Evolutionary conservation across 176 grass and related monocot species (phyloP).

Genomic region (Tillandsia leiboldiana): DNA sequence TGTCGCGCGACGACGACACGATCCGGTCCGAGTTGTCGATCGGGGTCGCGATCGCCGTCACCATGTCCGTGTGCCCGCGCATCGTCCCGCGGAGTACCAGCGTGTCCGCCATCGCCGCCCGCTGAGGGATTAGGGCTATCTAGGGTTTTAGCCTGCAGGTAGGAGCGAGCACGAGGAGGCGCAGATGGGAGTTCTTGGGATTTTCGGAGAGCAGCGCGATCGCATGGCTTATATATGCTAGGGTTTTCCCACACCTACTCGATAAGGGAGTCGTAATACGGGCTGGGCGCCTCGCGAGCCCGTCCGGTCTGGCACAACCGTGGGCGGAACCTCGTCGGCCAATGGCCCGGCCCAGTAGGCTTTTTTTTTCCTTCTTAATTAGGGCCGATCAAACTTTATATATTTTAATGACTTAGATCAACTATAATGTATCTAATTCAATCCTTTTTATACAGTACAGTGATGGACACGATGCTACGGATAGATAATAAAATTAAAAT

Average conservation of each 20-base stretch:
- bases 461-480: no score
- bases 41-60: conserved; percentile 49
- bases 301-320: no score
- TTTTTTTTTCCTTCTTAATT: no score
- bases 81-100: conserved; percentile 38
- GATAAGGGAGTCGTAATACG: no score
- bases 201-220: conserved; percentile 20
- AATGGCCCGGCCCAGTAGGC: no score
- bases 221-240: conserved; percentile 8
- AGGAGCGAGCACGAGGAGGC: not conserved
- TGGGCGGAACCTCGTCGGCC: no score
- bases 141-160: not conserved
- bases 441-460: no score
- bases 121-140: not conserved
- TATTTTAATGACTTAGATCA: no score
- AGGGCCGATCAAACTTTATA: no score
- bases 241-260: conserved; percentile 23
- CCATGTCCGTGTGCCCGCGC: conserved; percentile 45
- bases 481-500: no score
- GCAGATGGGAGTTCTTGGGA: not conserved
- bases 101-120: conserved; percentile 26
- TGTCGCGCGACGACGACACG: conserved; percentile 55
- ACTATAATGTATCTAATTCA: no score
- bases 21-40: conserved; percentile 43
- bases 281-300: no score